Evolutionary conservation across 441 rosid genomes (phyloP), one percentile per base, ranked within the genome.

Genomic region (Brassica hybrid): DNA sequence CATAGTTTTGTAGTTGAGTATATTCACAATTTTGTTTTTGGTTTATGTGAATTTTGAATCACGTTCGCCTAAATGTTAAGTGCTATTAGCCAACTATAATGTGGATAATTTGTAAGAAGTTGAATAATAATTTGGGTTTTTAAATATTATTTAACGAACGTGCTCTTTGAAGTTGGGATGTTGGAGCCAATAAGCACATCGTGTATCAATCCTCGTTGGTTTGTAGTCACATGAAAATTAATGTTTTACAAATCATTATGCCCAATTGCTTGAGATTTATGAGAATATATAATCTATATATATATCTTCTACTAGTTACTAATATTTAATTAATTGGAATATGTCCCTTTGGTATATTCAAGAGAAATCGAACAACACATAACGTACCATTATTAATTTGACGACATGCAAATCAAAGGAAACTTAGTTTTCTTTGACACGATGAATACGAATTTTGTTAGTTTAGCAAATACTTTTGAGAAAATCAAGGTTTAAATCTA

Each of bases 401-500:
- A 32, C 6, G 27, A 43, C 14, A 41, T 71, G 13, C 7, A 25
- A 3, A 70, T 27, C 58, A 23, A 76, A 32, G 19, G 48, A 64
- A 17, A 23, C 16, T 70, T 76, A n/a, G 32, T 18, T 76, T 69
- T 69, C 32, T 27, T 27, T 27, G 32, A 27, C 32, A 27, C 32
- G 32, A 27, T 27, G 32, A 27, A 27, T 21, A 27, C 5, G 6
- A 3, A 27, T 27, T 27, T 27, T 21, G 2, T 21, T 21, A 45
- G 4, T 45, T 57, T 76, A 70, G 75, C 45, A 48, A 43, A 72
- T 2, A 64, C 6, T 48, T 18, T 65, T 54, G 68, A 67, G 64
- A 48, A 48, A 73, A 73, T 69, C 81, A 83, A 86, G 85, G 83
- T 88, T 81, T 86, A 75, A 86, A 64, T 62, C 43, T 57, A 50